Base-by-base conservation (phyloP, 495 filamentous ascomycete genomes). In the Haplographium delicatum region DNA sequence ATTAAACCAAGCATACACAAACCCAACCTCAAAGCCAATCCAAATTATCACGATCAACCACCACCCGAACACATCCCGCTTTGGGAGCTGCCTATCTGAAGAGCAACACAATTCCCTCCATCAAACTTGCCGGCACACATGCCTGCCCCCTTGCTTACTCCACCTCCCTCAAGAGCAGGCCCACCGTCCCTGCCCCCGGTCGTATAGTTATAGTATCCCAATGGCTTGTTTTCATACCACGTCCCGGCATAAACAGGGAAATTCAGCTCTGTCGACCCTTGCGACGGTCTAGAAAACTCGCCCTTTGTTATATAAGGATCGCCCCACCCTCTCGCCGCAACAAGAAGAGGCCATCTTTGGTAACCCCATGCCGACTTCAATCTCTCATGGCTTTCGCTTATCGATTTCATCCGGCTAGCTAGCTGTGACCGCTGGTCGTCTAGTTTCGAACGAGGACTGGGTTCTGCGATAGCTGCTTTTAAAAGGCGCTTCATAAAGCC, bases 181-280 rank as follows among this genome's bases (percentile, higher is more conserved):
- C 22, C 41, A 16, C 41, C 41, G 6, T 24, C 41, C 28, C 41
- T 44, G 9, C 41, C 41, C 7, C 41, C 22, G 19, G 7, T 27
- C 26, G 28, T 18, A 44, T 44, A 44, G n/a, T 44, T 24, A 27
- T 44, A 44, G 19, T 44, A 44, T 5, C 25, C 41, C 25, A 44
- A 30, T 15, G 13, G 11, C 25, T 44, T 26, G 5, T 28, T 26
- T 27, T 44, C 23, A 28, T 44, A 44, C 41, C 41, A 44, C 6
- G 41, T 44, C 3, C 22, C 41, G 13, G 41, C 41, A 44, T 44
- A 44, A 16, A 44, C 28, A 20, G 41, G 41, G 28, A 44, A 44
- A 27, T 44, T 20, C 38, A 41, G 23, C 4, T 10, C 11, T 4
- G 38, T 24, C 4, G 23, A 31, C n/a, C 43, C 43, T 22, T 46